Evolutionary conservation across 257 asterid species (phyloP), one percentile per base, ranked within the genome.

Genomic region (Craterostigma plantagineum): DNA sequence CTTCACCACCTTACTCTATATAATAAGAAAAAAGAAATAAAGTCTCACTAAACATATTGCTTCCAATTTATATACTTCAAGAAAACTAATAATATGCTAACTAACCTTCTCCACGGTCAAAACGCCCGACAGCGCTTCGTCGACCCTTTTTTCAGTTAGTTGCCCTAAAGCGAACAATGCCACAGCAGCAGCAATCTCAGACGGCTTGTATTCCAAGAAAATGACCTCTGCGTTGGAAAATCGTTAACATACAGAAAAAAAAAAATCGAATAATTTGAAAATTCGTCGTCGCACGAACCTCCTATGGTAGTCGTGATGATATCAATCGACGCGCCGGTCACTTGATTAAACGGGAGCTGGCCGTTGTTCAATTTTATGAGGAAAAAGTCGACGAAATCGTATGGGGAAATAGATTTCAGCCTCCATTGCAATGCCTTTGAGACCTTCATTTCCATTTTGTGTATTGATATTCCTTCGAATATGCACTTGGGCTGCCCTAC

Each of bases 161-260:
- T 3, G 5, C 45, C 12, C 16, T 41, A 17, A 8, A 14, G 8
- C 45, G 16, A 3, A 41, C 17, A 41, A 11, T 1, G 45, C 45
- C 16, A 41, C 45, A 8, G 45, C 3, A 9, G 45, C 45, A 11
- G 45, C 45, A 8, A 41, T 41, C 16, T 41, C 45, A 3, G 45
- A 41, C 12, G 45, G 45, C 17, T 17, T 11, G 45, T n/a, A 41
- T 41, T 41, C 45, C 15, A 41, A 14, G 45, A 41, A 41, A 5
- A 2, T 17, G 12, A 41, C 2, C 10, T 14, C 45, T 41, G 14
- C n/a, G 15, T 14, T 23, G n/a, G n/a, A n/a, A n/a, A n/a, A n/a
- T n/a, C n/a, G n/a, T n/a, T n/a, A n/a, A n/a, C n/a, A n/a, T n/a
- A n/a, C n/a, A n/a, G n/a, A n/a, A n/a, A n/a, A n/a, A n/a, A n/a